A percentile compares a stretch with the other conserved stretches of the same genome.
Evolutionary conservation across 306 rosid genomes (phyloP).

Genomic region (Cyclanthera cordifolia): DNA sequence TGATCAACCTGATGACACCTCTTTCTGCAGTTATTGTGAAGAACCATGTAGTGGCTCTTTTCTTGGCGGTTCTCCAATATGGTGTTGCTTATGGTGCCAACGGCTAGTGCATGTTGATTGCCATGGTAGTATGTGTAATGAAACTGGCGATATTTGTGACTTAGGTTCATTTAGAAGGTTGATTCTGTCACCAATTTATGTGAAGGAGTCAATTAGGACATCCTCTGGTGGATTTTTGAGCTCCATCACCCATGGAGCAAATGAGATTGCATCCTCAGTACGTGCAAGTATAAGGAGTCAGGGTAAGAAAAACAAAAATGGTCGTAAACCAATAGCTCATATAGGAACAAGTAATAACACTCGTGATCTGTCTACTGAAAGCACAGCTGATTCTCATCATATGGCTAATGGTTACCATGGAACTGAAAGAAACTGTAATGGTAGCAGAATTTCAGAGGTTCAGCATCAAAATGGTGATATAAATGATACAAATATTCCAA

Average conservation of each 20-base stretch:
- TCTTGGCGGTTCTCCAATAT: constrained; percentile 95
- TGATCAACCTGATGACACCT: constrained; percentile 72
- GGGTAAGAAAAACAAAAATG: constrained; percentile 73
- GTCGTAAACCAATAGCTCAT: constrained; percentile 40
- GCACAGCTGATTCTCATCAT: constrained; percentile 49
- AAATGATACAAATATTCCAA: constrained; percentile 42
- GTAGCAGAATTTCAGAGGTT: constrained; percentile 31
- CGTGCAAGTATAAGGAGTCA: constrained; percentile 84
- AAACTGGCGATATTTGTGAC: constrained; percentile 88
- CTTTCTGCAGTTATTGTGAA: constrained; percentile 87
- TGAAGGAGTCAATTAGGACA: constrained; percentile 49
- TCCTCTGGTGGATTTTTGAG: constrained; percentile 64
- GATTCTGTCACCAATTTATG: constrained; percentile 69
- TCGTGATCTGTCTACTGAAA: constrained; percentile 57
- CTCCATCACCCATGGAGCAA: constrained; percentile 92
- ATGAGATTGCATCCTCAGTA: constrained; percentile 88
- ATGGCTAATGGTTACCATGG: constrained; percentile 46
- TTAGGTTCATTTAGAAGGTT: constrained; percentile 79
- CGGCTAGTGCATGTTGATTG: constrained; percentile 91
- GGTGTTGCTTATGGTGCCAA: constrained; percentile 99
- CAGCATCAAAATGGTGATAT: constrained; percentile 49
- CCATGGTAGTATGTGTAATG: constrained; percentile 63
- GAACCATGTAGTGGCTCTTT: constrained; percentile 89
- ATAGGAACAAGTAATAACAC: constrained; percentile 48
- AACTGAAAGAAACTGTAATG: constrained; percentile 41